Evolutionary conservation across 371 early-diverging fungal species (phyloP), one percentile per base, ranked within the genome.

Genomic region (Mortierella sp.): DNA sequence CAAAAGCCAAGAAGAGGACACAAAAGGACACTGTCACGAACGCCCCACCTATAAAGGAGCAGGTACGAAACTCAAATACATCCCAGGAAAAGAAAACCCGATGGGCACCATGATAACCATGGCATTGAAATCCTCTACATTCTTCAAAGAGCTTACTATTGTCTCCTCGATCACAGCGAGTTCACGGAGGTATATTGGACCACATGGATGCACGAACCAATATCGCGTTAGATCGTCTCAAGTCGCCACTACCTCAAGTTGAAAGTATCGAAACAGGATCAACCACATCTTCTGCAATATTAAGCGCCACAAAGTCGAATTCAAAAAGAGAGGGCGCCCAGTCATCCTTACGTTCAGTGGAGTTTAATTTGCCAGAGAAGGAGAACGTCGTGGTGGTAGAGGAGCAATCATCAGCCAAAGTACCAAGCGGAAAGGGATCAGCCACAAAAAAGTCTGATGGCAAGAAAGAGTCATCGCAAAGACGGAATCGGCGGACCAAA

Each of bases 1-100:
- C 77, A 9, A 60, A 76, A 40, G 58, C 51, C 12, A 41, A 57
- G 43, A 56, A 62, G 39, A 34, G 21, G 19, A 59, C 59, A 27
- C 45, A 54, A n/a, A 68, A 60, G 54, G 46, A 57, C 21, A 52
- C 7, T 17, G 45, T 19, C 8, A 40, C 9, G 17, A 59, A 54
- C 3, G 1, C 25, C 8, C 40, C 10, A n/a, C 3, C 29, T 6
- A 34, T 27, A 16, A 54, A 39, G 14, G 56, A 60, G 25, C 46
- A 60, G 67, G 67, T 67, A 44, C 22, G 59, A 7, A 19, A 25
- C 22, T n/a, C 48, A 47, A 22, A 34, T 34, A 34, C 10, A 34
- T 34, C 34, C 34, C 34, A 34, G 34, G 34, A 34, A 34, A 34
- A 4, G 34, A 10, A 34, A 4, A 34, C 7, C 10, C 34, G 4